A percentile compares a stretch with the other conserved stretches of the same genome.
Conservation (phyloP, 2,329 filamentous ascomycete species). For the Colletotrichum spinosum region DNA sequence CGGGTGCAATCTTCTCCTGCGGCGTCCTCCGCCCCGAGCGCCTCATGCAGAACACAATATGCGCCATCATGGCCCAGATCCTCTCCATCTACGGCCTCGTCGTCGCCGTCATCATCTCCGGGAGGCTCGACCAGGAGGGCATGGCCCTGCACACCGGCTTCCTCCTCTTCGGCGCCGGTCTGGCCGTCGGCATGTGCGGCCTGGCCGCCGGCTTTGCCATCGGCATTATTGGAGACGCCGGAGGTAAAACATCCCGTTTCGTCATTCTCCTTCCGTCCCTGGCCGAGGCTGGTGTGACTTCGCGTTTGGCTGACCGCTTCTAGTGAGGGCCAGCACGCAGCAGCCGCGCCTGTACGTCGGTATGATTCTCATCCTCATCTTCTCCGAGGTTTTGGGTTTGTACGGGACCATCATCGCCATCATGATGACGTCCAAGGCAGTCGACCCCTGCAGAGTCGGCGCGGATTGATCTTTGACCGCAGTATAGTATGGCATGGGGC, state of each 20-base stretch:
- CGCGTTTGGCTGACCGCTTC: not conserved
- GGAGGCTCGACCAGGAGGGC: constrained; percentile 50
- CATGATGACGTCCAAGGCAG: constrained; percentile 56
- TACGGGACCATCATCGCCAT: constrained; percentile 62
- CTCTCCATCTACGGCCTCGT: constrained; percentile 61
- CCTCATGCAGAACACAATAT: constrained; percentile 58
- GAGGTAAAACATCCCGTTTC: constrained; percentile 47
- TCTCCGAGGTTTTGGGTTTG: constrained; percentile 57
- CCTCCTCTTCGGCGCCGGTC: constrained; percentile 56
- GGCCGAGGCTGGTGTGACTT: too few species aligned
- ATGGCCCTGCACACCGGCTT: constrained; percentile 57
- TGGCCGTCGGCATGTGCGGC: constrained; percentile 57
- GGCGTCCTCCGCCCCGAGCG: constrained; percentile 58
- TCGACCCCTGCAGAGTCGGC: not conserved
- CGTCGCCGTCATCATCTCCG: constrained; percentile 57
- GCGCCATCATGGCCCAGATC: constrained; percentile 61
- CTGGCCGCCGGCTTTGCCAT: constrained; percentile 60
- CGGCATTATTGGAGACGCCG: constrained; percentile 59
- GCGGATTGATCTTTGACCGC: not conserved
- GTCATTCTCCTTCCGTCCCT: not conserved
- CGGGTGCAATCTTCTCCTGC: constrained; percentile 56
- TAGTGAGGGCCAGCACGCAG: constrained; percentile 59
- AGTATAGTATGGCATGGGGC: not conserved
- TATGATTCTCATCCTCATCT: constrained; percentile 62
- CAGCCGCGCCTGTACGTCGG: constrained; percentile 59